phyloP scores from a whole-genome alignment of 202 grass and related monocot genomes.

The Setaria italica region DNA sequence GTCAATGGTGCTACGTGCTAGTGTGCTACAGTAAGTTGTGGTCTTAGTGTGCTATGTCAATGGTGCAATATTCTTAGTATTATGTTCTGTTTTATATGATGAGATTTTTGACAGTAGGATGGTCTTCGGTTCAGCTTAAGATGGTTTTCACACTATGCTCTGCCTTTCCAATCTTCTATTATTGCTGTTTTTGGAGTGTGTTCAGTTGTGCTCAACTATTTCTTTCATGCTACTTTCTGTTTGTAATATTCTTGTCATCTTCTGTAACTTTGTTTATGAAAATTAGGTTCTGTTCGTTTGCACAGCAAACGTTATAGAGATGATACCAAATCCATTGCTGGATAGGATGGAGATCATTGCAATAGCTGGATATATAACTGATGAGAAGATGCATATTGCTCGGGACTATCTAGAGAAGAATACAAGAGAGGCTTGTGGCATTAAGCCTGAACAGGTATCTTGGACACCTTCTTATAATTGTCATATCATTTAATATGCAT shows the following conservation, averaged over 20 bases:
- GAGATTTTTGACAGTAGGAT: background rate
- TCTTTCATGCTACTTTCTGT: constrained; percentile 24
- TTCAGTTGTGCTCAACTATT: constrained; percentile 23
- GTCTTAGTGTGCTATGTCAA: background rate
- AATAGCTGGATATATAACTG: constrained; percentile 99
- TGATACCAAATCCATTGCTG: constrained; percentile 90
- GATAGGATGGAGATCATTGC: constrained; percentile 99
- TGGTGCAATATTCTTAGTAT: constrained; percentile 13
- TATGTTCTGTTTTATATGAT: constrained; percentile 19
- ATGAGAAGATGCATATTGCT: constrained; percentile 98
- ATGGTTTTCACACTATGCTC: background rate
- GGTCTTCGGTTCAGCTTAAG: background rate
- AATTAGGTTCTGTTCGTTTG: constrained; percentile 97
- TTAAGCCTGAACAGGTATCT: constrained; percentile 89
- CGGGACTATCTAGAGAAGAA: constrained; percentile 92
- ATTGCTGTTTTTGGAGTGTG: constrained; percentile 40
- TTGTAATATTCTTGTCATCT: constrained; percentile 32
- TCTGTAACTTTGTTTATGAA: constrained; percentile 55
- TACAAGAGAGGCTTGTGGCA: constrained; percentile 86
- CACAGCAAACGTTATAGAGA: constrained; percentile 97
- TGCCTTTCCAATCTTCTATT: constrained; percentile 27
- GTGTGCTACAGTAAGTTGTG: constrained; percentile 29
- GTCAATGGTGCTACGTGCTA: constrained; percentile 10
- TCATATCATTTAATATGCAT: constrained; percentile 26
- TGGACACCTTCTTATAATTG: background rate